These are phyloP conservation scores for Hyaloscypha variabilis DNA, from an alignment of 495 filamentous ascomycete genomes.

Conservation along the genomic window DNA sequence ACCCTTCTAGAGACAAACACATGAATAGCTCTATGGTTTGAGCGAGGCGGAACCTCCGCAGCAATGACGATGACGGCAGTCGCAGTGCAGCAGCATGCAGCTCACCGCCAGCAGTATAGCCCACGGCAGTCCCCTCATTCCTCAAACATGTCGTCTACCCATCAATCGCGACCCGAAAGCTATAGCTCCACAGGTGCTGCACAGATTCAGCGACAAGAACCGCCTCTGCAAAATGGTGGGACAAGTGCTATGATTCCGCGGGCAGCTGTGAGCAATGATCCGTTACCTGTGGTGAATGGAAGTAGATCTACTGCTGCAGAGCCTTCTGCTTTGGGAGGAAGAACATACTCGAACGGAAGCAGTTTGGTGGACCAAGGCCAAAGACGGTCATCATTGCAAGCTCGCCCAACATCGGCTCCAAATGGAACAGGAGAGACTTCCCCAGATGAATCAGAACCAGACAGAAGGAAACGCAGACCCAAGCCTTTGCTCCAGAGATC, in stretches of 20 bases:
- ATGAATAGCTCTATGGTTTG: slow-evolving; percentile 14
- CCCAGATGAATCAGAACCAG: slow-evolving; percentile 31
- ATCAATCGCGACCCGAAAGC: slow-evolving; percentile 47
- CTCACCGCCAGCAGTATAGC: slow-evolving; percentile 29
- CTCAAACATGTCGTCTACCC: slow-evolving; percentile 27
- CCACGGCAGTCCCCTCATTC: slow-evolving; percentile 31
- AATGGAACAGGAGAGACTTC: slow-evolving; percentile 26
- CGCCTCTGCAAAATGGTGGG: slow-evolving; percentile 22
- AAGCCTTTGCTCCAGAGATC: slow-evolving; percentile 66
- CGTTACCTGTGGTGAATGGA: slow-evolving; percentile 18
- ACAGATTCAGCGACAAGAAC: slow-evolving; percentile 22
- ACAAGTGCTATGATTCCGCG: slow-evolving; percentile 15
- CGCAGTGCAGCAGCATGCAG: slow-evolving; percentile 26
- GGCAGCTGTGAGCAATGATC: slow-evolving; percentile 30
- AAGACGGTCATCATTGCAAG: slow-evolving; percentile 13
- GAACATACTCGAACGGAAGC: not conserved
- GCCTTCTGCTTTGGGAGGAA: not conserved
- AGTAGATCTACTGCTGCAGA: not conserved
- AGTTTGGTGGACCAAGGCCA: not conserved
- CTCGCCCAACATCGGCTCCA: slow-evolving; percentile 26
- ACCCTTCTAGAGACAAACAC: not conserved
- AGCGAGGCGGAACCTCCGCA: slow-evolving; percentile 22
- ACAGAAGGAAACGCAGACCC: slow-evolving; percentile 38
- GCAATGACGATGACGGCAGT: slow-evolving; percentile 32
- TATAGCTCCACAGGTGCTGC: slow-evolving; percentile 33